Evolutionary conservation across 2,329 filamentous ascomycete genomes (phyloP), one percentile per base, ranked within the genome.

Genomic region (Ceratocystis variospora): DNA sequence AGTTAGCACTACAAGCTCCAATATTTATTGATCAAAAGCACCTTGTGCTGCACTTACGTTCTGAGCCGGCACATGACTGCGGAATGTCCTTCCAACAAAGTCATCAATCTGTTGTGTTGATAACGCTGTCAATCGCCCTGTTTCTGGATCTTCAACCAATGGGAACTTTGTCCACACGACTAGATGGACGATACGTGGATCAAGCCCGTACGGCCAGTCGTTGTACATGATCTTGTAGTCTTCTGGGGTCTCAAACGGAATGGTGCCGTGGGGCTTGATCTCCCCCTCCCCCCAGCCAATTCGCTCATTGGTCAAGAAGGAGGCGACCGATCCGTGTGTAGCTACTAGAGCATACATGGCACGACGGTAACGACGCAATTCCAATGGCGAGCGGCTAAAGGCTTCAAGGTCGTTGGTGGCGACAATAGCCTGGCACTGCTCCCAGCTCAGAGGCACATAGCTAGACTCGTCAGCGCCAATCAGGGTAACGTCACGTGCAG

Each of bases 121-220:
- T 68, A 79, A 75, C 2, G 82, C 79, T 0, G 87, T 90, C 73
- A 95, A 76, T 69, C 90, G 85, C 15, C 83, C 87, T 0, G 84
- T 83, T 77, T 67, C 72, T 3, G 76, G 75, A 71, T 94, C 86
- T 67, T 91, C 88, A 64, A 85, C 80, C 28, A 96, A 78, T 61
- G 82, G 80, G 72, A 96, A 96, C 75, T 96, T 96, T 61, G 89
- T 94, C 93, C 93, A 97, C 12, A 96, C 85, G 4, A 96, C 89
- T 2, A 96, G 79, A 73, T 96, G 93, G 17, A 89, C 83, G 69
- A 96, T 92, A 63, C 82, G 80, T 61, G 78, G 73, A 71, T 94
- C 90, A 64, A 96, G 80, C 0, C 90, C 91, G 72, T 96, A 97
- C 0, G 93, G 93, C 89, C 91, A 96, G 79, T 97, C 92, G 73